Evolutionary conservation across 129 eudicot species (phyloP).

Genomic region (Artemisia argyi): DNA sequence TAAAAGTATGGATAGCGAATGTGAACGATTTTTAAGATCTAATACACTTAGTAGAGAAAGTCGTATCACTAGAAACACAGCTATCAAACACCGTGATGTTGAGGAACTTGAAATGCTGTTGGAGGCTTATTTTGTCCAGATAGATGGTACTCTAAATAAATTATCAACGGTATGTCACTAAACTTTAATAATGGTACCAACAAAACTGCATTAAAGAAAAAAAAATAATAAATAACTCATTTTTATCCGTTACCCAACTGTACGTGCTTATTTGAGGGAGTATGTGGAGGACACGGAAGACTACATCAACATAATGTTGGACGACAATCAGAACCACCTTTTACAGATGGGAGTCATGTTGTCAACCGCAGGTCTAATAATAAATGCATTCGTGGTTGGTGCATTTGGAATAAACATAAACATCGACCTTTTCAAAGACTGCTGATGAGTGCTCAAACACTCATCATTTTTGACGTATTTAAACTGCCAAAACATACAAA

Average conservation of each 20-base stretch:
- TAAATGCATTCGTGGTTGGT: constrained; percentile 38
- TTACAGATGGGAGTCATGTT: constrained; percentile 8
- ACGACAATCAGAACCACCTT: constrained; percentile 6
- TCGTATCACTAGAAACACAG: constrained; percentile 58
- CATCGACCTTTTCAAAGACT: constrained; percentile 54
- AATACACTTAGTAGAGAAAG: constrained; percentile 46
- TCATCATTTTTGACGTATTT: no score
- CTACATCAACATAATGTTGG: constrained; percentile 16
- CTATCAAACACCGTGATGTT: constrained; percentile 68
- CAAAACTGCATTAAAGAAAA: no score
- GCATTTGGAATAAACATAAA: constrained; percentile 75
- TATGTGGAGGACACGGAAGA: constrained; percentile 79
- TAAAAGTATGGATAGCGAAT: constrained; percentile 35
- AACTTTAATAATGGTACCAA: neutral
- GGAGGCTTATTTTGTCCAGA: constrained; percentile 89
- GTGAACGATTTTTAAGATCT: constrained; percentile 44
- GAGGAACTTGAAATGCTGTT: constrained; percentile 90
- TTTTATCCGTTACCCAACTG: neutral
- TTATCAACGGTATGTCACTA: constrained; percentile 64
- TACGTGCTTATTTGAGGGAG: constrained; percentile 58
- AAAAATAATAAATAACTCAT: neutral
- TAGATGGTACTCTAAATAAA: constrained; percentile 78
- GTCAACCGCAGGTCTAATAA: neutral
- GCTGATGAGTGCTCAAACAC: no score
- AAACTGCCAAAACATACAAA: no score